phyloP scores from a whole-genome alignment of 1,284 basidiomycete species.

The Hypsizygus ulmarius region DNA sequence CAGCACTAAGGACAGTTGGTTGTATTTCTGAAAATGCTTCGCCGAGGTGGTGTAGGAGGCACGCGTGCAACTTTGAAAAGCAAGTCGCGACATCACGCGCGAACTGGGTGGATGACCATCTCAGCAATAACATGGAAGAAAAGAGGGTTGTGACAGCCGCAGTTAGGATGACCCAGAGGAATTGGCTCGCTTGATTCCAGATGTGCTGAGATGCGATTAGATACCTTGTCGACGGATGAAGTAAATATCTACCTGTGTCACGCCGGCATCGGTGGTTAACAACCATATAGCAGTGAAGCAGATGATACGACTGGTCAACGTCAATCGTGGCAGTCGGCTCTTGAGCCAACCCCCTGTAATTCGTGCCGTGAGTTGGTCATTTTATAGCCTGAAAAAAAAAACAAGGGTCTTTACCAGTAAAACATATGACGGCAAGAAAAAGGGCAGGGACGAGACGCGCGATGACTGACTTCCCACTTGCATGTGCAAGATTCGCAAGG shows the following conservation, averaged over 20 bases:
- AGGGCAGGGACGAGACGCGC: conserved; percentile 38
- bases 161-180: conserved; percentile 42
- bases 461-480: conserved; percentile 25
- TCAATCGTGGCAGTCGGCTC: conserved; percentile 45
- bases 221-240: neutral
- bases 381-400: neutral
- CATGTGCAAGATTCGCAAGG: conserved; percentile 28
- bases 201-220: conserved; percentile 26
- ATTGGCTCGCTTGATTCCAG: conserved; percentile 30
- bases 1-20: conserved; percentile 8
- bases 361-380: neutral
- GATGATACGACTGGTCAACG: conserved; percentile 43
- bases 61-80: conserved; percentile 34
- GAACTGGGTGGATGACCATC: conserved; percentile 44
- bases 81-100: conserved; percentile 38
- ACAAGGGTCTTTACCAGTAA: conserved; percentile 34
- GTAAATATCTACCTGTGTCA: conserved; percentile 27
- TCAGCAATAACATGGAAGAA: conserved; percentile 38
- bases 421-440: conserved; percentile 40
- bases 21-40: conserved; percentile 24
- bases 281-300: conserved; percentile 49
- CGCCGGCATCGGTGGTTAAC: conserved; percentile 38
- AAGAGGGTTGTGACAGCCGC: conserved; percentile 41
- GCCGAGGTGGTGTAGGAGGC: conserved; percentile 34
- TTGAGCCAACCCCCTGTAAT: conserved; percentile 42